These are phyloP conservation scores for Setaria italica DNA, from an alignment of 202 grass and related monocot species.

Conservation along the genomic window DNA sequence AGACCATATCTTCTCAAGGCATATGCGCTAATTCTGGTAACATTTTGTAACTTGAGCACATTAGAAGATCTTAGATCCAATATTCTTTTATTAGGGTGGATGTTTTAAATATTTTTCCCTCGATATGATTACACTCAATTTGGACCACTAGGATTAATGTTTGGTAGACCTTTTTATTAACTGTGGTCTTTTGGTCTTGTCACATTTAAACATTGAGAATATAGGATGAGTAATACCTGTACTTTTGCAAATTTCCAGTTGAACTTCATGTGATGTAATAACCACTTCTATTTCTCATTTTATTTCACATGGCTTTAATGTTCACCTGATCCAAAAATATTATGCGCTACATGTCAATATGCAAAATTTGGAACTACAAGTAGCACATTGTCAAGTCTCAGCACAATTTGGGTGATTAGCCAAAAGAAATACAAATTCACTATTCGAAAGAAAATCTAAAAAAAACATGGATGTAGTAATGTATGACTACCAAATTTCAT, in stretches of 20 bases:
- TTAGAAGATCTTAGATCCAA: neutral
- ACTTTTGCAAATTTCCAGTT: slow-evolving; percentile 4
- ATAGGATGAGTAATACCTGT: neutral
- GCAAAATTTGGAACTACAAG: slow-evolving; percentile 22
- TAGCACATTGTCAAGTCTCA: slow-evolving; percentile 12
- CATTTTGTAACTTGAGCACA: neutral
- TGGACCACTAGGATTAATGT: slow-evolving; percentile 12
- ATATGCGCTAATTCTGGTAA: slow-evolving; percentile 92
- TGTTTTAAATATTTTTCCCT: slow-evolving; percentile 4
- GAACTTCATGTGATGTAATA: slow-evolving; percentile 7
- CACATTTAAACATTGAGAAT: neutral
- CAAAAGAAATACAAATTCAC: neutral
- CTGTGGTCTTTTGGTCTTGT: slow-evolving; percentile 12
- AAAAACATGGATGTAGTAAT: slow-evolving; percentile 1
- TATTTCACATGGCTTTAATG: slow-evolving; percentile 18
- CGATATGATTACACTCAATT: neutral
- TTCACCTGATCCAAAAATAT: slow-evolving; percentile 25
- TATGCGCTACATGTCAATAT: neutral
- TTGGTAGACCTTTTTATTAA: neutral
- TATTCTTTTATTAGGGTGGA: slow-evolving; percentile 16
- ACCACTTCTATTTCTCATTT: slow-evolving; percentile 26
- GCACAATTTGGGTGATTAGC: slow-evolving; percentile 16
- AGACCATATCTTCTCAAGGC: slow-evolving; percentile 91
- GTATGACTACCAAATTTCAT: neutral
- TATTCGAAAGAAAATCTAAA: neutral